Evolutionary conservation across 345 rosid genomes (phyloP), one percentile per base, ranked within the genome.

Genomic region (Combretum micranthum): DNA sequence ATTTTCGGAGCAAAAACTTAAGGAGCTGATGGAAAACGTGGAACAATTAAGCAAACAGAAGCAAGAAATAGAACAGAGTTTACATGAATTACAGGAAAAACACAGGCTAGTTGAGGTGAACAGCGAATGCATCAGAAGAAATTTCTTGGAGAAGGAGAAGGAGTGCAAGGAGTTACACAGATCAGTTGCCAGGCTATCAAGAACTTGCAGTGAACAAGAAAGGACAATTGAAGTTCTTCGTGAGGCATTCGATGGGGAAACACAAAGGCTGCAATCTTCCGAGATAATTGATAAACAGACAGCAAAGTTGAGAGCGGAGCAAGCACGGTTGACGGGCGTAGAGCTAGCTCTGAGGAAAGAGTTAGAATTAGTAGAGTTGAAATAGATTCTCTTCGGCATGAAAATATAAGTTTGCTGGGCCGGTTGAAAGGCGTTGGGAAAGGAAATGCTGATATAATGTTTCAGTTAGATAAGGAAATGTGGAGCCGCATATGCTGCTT

Each of bases 91-190:
- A 56, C 73, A 75, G 69, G 85, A 85, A 62, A 87, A 77, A 55
- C 77, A 71, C 39, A 53, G 48, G 47, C 84, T 79, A 20, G 72
- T 83, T 14, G 75, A 72, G 62, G 90, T 70, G 56, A 78, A 82
- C 72, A 53, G 70, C 23, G 69, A 73, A 50, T 80, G 87, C 49
- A 15, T 85, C 47, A 79, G 69, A 75, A 76, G 86, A 56, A 87
- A 72, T 65, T 77, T 90, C 61, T n/a, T 76, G 65, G 97, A 87
- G 77, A 94, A 87, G 78, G 88, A 87, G 49, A 80, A 75, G 60
- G 99, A 94, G 71, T 90, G 96, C 77, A 90, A 74, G 77, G 96
- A 85, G 61, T 66, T 85, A 69, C 97, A 90, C 54, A 90, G 81
- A 70, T 87, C 95, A 44, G 74, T 75, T 45, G 19, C 90, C 12